Evolutionary conservation across 345 rosid genomes (phyloP), one percentile per base, ranked within the genome.

Genomic region (Camelina sativa): DNA sequence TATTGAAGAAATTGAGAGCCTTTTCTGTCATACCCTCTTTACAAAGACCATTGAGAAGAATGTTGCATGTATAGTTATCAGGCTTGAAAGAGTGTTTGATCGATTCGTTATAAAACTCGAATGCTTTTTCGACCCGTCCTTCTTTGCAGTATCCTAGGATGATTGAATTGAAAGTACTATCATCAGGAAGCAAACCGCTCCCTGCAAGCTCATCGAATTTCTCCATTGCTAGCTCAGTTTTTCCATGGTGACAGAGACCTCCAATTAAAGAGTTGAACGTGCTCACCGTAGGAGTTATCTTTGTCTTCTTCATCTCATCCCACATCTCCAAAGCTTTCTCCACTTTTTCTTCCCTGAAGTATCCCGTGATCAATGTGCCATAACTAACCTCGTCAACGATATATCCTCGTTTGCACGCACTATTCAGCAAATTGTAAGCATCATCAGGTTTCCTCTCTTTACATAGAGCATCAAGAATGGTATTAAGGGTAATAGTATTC

Each of bases 1-100:
- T 66, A 58, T 85, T 65, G 80, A 91, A 91, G 84, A 91, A 93
- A 64, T 82, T 86, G 68, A 94, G 85, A 57, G 96, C 96, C 78
- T 90, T 91, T 32, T 90, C 96, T 47, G 87, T 84, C 95, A 86
- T 76, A 41, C 95, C 87, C 56, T 85, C 85, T 23, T 75, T 80
- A 77, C 96, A 94, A 71, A 91, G 90, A 66, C 93, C 96, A 30
- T 67, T 63, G 62, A 94, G 93, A 64, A 94, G 93, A 81, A 90
- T 85, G 75, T 88, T 94, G 68, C 86, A 87, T 11, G 95, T 85
- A 77, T 77, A 80, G 32, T 71, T 70, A 69, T 84, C 85, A 6
- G 97, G 95, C 73, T 86, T 88, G 72, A 90, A 86, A 9, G 89
- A 85, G n/a, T 86, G 87, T 65, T 85, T 84, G 48, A 89, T 81